These are phyloP conservation scores for Astragalus membranaceus DNA, from an alignment of 306 rosid species.

Conservation along the genomic window DNA sequence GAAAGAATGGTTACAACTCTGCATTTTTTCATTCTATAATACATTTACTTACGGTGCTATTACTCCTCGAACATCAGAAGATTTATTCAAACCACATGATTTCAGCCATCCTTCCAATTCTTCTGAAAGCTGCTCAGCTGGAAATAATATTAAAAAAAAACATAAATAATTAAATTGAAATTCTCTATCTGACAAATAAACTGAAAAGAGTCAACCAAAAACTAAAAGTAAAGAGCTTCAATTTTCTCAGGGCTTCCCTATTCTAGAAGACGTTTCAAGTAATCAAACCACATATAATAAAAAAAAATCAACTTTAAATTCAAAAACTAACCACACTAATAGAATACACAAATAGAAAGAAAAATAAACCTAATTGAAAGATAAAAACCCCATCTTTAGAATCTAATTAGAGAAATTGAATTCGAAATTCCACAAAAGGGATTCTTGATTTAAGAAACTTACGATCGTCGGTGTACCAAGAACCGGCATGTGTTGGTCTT, in stretches of 20 bases:
- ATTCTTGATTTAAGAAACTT: constrained; percentile 21
- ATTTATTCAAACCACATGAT: constrained; percentile 49
- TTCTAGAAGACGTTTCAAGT: neutral
- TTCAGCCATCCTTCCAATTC: constrained; percentile 81
- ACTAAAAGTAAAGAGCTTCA: neutral
- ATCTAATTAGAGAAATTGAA: constrained; percentile 7
- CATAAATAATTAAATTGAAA: neutral
- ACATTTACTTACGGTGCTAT: constrained; percentile 83
- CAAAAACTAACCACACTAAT: neutral
- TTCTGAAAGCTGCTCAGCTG: constrained; percentile 58
- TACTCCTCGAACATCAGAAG: constrained; percentile 74
- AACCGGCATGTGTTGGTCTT: constrained; percentile 81
- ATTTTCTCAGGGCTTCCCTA: neutral
- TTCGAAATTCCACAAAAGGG: neutral
- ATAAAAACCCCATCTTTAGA: neutral
- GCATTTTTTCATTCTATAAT: neutral
- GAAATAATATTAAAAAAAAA: neutral
- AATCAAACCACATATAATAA: neutral
- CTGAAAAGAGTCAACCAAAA: neutral
- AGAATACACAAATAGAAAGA: neutral
- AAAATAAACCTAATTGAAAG: neutral
- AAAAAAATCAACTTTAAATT: neutral
- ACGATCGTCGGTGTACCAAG: constrained; percentile 87
- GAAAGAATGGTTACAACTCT: too few species aligned
- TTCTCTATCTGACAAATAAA: neutral